Base-by-base conservation (phyloP, 2,329 filamentous ascomycete species). In the Botrytis cinerea region DNA sequence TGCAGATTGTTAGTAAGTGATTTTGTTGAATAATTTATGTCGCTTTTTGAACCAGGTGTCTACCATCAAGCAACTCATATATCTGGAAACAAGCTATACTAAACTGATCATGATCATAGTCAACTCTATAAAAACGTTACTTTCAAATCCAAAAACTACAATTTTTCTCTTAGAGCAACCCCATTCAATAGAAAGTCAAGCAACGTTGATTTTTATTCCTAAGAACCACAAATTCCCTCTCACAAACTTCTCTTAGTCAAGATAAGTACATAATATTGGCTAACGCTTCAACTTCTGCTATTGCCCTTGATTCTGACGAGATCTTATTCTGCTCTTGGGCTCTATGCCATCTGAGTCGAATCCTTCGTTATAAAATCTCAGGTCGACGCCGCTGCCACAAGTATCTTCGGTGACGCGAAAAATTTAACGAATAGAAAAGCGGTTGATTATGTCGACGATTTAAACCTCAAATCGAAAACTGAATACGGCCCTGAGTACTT, bases 91-190 rank as follows among this genome's bases (percentile, higher is more conserved):
- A 18, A 28, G 51, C 14, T 28, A n/a, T 18, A 28, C n/a, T n/a
- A 16, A 28, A 1, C n/a, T 12, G 10, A 54, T 54, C 10, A 28
- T 12, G 10, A 54, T 28, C 4, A 28, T 5, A 28, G 51, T 51
- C 25, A 28, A 6, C 2, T 2, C 2, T 0, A 1, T 5, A 16
- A 28, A 28, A 14, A 28, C 5, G 16, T 28, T 16, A 25, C n/a
- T n/a, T 16, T 20, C 45, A 46, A 6, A 46, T 28, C 1, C 45
- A 3, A 8, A 8, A 18, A 22, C 8, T 7, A 46, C 18, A 6
- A 54, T 2, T 16, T 54, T 16, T 28, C n/a, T n/a, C 14, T 54
- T 28, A 1, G 28, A 59, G 28, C 0, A 22, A 18, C 7, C 6
- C 14, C 16, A 57, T 32, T 57, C 16, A 16, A 57, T 16, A 32